Evolutionary conservation across 2,329 filamentous ascomycete species (phyloP).

Genomic region (Colletotrichum nymphaeae): DNA sequence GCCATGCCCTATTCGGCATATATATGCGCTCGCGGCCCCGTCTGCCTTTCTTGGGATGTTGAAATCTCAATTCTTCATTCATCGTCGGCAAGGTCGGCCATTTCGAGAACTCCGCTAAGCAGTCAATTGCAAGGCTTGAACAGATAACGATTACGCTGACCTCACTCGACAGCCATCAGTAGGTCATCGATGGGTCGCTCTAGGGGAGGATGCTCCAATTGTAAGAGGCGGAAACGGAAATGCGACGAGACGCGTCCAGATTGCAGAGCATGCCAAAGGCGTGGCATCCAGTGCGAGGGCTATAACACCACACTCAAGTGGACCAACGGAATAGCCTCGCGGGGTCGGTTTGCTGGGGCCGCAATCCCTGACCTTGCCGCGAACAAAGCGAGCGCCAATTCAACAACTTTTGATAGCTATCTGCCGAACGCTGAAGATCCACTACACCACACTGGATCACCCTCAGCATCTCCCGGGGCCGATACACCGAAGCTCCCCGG

Average conservation of each 20-base stretch:
- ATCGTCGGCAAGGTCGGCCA: not conserved
- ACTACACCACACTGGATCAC: not conserved
- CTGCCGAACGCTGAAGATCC: not conserved
- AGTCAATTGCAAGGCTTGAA: not conserved
- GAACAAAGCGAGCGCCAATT: not conserved
- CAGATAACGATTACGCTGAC: not conserved
- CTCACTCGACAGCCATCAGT: not conserved
- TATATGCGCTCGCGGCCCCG: constrained; percentile 24
- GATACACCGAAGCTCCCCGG: not conserved
- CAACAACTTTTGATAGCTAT: not conserved
- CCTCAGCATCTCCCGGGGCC: not conserved
- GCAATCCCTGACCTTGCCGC: constrained; percentile 12
- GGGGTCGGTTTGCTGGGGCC: constrained; percentile 30
- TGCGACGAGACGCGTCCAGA: constrained; percentile 37
- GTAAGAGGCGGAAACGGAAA: constrained; percentile 36
- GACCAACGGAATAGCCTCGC: constrained; percentile 35
- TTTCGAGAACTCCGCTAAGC: not conserved
- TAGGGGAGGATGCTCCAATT: constrained; percentile 35
- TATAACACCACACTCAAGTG: constrained; percentile 34
- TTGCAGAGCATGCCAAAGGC: constrained; percentile 28
- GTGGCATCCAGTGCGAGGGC: constrained; percentile 35
- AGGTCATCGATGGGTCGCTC: constrained; percentile 28
- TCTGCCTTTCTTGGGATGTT: constrained; percentile 7
- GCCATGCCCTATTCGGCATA: constrained; percentile 28
- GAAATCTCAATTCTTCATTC: not conserved